A percentile compares a stretch with the other conserved stretches of the same genome.
Evolutionary conservation across 2,329 filamentous ascomycete species (phyloP).

Genomic region (Rosellinia necatrix): DNA sequence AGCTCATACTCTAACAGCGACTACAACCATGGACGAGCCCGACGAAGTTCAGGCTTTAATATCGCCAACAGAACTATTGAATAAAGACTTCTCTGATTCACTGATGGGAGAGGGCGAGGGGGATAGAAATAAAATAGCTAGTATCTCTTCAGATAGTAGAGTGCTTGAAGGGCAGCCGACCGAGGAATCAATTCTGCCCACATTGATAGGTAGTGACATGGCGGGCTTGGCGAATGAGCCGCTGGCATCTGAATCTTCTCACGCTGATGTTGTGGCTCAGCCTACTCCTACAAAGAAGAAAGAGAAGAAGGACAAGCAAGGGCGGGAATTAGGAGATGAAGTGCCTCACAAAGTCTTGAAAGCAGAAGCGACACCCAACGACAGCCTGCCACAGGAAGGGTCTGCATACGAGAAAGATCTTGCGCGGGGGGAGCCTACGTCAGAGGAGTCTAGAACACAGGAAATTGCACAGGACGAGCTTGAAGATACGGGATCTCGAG

Average conservation of each 20-base stretch:
- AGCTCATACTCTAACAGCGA: neutral
- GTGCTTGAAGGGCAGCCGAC: neutral
- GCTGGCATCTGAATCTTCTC: neutral
- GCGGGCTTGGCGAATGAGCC: neutral
- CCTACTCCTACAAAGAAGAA: slow-evolving; percentile 38
- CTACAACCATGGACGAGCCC: neutral
- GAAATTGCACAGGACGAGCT: neutral
- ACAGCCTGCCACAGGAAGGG: too few species aligned
- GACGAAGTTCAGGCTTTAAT: neutral
- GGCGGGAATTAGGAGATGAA: slow-evolving; percentile 6
- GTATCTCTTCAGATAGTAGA: neutral
- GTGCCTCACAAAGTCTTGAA: neutral
- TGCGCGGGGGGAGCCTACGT: neutral
- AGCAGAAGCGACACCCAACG: slow-evolving; percentile 1
- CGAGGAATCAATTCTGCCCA: neutral
- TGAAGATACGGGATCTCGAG: too few species aligned
- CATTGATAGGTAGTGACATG: neutral
- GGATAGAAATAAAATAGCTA: slow-evolving; percentile 17
- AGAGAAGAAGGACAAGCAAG: slow-evolving; percentile 33
- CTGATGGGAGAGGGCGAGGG: slow-evolving; percentile 31
- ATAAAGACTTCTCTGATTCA: slow-evolving; percentile 5
- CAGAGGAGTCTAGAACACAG: neutral
- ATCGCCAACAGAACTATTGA: neutral
- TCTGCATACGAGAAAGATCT: neutral
- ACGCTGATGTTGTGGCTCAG: slow-evolving; percentile 14